Percentiles rank a stretch among this genome's conserved stretches.
These are phyloP conservation scores for Phaeophleospora eucalypticola DNA, from an alignment of 2,329 filamentous ascomycete species.

Conservation along the genomic window DNA sequence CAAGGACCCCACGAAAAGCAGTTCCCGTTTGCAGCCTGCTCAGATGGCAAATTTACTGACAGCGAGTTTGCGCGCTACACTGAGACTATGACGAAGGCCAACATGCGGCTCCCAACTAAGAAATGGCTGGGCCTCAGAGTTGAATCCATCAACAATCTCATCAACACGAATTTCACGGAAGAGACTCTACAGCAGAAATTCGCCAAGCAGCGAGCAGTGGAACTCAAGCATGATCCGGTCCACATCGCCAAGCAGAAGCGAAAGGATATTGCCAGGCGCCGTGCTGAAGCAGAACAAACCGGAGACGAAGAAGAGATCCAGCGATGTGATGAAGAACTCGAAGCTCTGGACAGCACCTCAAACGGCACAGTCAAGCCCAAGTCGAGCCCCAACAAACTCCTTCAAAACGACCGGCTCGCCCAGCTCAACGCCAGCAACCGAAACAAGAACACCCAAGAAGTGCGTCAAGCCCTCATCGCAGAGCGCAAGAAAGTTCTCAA, in stretches of 20 bases:
- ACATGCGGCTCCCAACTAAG: slow-evolving; percentile 69
- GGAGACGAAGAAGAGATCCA: slow-evolving; percentile 59
- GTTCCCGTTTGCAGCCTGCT: slow-evolving; percentile 88
- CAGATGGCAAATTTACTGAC: slow-evolving; percentile 75
- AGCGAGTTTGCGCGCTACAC: slow-evolving; percentile 78
- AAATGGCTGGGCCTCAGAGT: slow-evolving; percentile 67
- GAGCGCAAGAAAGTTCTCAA: slow-evolving; percentile 51
- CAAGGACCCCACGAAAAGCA: slow-evolving; percentile 80
- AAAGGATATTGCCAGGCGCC: slow-evolving; percentile 59
- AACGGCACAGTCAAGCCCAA: slow-evolving; percentile 48
- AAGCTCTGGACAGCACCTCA: slow-evolving; percentile 61
- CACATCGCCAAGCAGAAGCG: slow-evolving; percentile 66
- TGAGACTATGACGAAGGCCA: slow-evolving; percentile 67
- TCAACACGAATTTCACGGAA: slow-evolving; percentile 78
- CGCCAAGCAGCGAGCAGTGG: slow-evolving; percentile 63
- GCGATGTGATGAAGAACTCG: slow-evolving; percentile 47
- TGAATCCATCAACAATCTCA: slow-evolving; percentile 71
- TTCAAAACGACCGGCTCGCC: slow-evolving; percentile 76
- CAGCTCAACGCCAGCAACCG: slow-evolving; percentile 82
- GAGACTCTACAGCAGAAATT: slow-evolving; percentile 78
- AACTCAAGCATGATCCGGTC: slow-evolving; percentile 46
- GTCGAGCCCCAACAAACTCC: slow-evolving; percentile 32
- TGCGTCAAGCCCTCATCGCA: slow-evolving; percentile 84
- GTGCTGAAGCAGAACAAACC: slow-evolving; percentile 61
- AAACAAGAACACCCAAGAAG: slow-evolving; percentile 76